These are phyloP conservation scores for Entelexis paramagnoliae DNA, from an alignment of 1,139 yeast species.

Conservation along the genomic window DNA sequence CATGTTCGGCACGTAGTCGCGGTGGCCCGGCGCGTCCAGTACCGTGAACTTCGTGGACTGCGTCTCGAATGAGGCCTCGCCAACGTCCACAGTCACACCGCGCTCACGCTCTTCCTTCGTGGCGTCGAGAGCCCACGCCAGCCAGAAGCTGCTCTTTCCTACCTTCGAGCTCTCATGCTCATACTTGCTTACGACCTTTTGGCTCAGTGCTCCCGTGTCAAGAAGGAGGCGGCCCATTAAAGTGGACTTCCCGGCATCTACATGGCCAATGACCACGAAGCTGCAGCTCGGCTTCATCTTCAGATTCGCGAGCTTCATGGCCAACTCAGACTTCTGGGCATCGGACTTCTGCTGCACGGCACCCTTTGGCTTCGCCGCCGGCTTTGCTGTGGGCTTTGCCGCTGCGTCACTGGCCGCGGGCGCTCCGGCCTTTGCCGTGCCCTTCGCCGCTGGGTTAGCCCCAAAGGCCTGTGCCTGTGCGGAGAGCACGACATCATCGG, in stretches of 20 bases:
- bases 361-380: conserved; percentile 5
- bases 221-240: conserved; percentile 79
- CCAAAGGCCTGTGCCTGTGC: conserved; percentile 42
- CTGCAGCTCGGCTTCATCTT: conserved; percentile 49
- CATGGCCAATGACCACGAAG: conserved; percentile 86
- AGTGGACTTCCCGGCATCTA: conserved; percentile 96
- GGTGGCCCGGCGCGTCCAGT: conserved; percentile 97
- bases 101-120: conserved; percentile 72
- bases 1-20: conserved; percentile 97
- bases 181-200: conserved; percentile 62
- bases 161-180: conserved; percentile 68
- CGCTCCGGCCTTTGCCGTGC: neutral
- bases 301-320: conserved; percentile 13
- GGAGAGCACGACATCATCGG: conserved; percentile 60
- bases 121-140: conserved; percentile 98
- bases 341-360: conserved; percentile 1
- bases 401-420: neutral
- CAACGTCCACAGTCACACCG: conserved; percentile 91
- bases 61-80: conserved; percentile 76
- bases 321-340: conserved; percentile 12
- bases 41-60: conserved; percentile 58
- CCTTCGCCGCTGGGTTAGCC: neutral
- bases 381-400: conserved; percentile 2
- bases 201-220: conserved; percentile 73
- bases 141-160: conserved; percentile 88